Evolutionary conservation across 495 filamentous ascomycete species (phyloP).

Genomic region (Podospora pseudopauciseta): DNA sequence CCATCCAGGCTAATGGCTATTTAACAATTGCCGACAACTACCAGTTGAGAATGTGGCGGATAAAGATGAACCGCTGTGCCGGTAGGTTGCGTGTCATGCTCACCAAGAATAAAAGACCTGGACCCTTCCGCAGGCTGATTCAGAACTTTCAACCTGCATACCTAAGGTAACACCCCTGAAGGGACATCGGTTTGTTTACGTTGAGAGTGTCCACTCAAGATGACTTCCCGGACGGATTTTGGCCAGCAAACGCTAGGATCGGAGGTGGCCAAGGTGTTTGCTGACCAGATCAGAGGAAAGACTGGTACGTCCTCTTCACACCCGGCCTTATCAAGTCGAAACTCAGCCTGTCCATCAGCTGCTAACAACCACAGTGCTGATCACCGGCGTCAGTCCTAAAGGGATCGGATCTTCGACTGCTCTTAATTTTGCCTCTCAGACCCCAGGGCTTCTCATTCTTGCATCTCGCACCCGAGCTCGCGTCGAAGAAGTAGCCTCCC

Average conservation of each 20-base stretch:
- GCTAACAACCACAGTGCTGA: constrained; percentile 30
- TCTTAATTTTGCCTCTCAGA: constrained; percentile 51
- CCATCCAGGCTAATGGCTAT: not conserved
- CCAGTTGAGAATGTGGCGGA: not conserved
- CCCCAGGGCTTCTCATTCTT: constrained; percentile 49
- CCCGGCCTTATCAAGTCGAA: too few species aligned
- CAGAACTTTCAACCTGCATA: not conserved
- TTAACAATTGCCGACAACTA: not conserved
- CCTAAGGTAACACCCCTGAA: not conserved
- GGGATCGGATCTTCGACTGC: constrained; percentile 53
- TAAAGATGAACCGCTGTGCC: not conserved
- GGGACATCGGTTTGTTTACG: not conserved
- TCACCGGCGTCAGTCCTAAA: constrained; percentile 52
- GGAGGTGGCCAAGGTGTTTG: constrained; percentile 43
- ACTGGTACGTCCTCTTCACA: constrained; percentile 30
- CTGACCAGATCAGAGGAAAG: constrained; percentile 37
- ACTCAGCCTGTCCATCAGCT: not conserved
- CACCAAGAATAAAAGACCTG: not conserved
- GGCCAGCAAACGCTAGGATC: constrained; percentile 42
- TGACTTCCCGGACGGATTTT: constrained; percentile 44
- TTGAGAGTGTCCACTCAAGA: not conserved
- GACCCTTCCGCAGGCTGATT: not conserved
- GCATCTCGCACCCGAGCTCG: constrained; percentile 51
- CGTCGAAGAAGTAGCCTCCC: constrained; percentile 44
- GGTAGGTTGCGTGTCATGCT: not conserved